These are phyloP conservation scores for Ceratocystis lukuohia DNA, from an alignment of 2,329 filamentous ascomycete genomes.

Conservation along the genomic window DNA sequence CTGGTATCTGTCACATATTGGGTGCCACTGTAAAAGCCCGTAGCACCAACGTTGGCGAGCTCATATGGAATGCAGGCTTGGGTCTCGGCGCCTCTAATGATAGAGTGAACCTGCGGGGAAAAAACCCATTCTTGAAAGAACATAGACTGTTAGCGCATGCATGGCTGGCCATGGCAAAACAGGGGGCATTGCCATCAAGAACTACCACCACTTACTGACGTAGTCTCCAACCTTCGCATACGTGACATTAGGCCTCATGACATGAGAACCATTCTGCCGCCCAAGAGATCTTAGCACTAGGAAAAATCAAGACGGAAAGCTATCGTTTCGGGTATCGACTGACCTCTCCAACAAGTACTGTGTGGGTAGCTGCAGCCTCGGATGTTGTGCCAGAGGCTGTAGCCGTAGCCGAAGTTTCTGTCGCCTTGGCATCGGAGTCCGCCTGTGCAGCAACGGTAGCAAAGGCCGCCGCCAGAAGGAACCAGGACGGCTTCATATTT, in stretches of 20 bases:
- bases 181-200: neutral
- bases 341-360: slow-evolving; percentile 19
- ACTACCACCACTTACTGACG: slow-evolving; percentile 28
- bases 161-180: neutral
- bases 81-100: slow-evolving; percentile 45
- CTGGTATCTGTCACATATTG: slow-evolving; percentile 33
- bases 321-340: neutral
- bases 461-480: neutral
- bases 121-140: slow-evolving; percentile 40
- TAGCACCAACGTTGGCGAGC: slow-evolving; percentile 33
- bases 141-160: neutral
- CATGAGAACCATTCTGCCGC: slow-evolving; percentile 25
- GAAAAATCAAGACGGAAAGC: neutral
- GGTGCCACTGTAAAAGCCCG: slow-evolving; percentile 43
- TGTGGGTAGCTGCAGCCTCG: slow-evolving; percentile 17
- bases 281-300: neutral
- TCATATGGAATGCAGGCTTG: slow-evolving; percentile 53
- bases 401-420: slow-evolving; percentile 18
- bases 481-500: neutral
- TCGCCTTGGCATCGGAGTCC: neutral
- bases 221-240: slow-evolving; percentile 34
- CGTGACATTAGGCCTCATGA: slow-evolving; percentile 24
- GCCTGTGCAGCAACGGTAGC: neutral
- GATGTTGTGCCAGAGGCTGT: neutral
- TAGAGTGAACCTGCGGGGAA: slow-evolving; percentile 49